phyloP scores from a whole-genome alignment of 2,329 filamentous ascomycete species.

The Trichoderma lentiforme region DNA sequence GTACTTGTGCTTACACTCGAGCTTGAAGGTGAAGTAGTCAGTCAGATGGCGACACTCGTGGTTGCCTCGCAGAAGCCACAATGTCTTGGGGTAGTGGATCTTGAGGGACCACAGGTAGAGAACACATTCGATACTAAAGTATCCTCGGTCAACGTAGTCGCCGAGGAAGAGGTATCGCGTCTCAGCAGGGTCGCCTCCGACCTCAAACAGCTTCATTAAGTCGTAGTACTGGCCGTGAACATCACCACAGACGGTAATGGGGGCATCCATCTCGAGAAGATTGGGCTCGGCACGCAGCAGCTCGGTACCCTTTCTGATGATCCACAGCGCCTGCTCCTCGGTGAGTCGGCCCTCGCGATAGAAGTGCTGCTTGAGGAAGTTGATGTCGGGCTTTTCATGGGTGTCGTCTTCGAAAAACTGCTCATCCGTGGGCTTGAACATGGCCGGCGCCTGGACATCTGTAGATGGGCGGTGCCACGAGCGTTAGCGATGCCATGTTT shows the following conservation, averaged over 20 bases:
- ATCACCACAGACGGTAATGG: slow-evolving; percentile 97
- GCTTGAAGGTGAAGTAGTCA: slow-evolving; percentile 99
- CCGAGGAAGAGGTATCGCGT: slow-evolving; percentile 96
- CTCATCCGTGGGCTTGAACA: slow-evolving; percentile 86
- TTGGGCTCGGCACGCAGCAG: slow-evolving; percentile 88
- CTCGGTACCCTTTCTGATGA: slow-evolving; percentile 83
- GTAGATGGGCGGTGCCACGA: slow-evolving; percentile 19
- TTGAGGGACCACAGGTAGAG: slow-evolving; percentile 97
- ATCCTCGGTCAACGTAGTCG: slow-evolving; percentile 96
- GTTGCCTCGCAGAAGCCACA: slow-evolving; percentile 96
- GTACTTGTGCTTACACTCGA: slow-evolving; percentile 99
- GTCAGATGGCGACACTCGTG: slow-evolving; percentile 98
- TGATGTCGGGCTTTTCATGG: slow-evolving; percentile 82
- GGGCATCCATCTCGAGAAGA: slow-evolving; percentile 97
- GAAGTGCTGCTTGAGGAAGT: slow-evolving; percentile 96
- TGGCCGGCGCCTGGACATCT: slow-evolving; percentile 98
- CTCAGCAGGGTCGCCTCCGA: slow-evolving; percentile 93
- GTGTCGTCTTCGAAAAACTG: slow-evolving; percentile 90
- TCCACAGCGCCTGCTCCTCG: slow-evolving; percentile 96
- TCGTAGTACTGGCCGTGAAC: slow-evolving; percentile 99
- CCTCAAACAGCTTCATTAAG: slow-evolving; percentile 98
- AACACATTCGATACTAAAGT: slow-evolving; percentile 99
- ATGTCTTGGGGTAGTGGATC: slow-evolving; percentile 96
- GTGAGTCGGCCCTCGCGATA: slow-evolving; percentile 96
- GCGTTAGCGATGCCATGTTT: slow-evolving; percentile 17